phyloP scores from a whole-genome alignment of 176 grass and related monocot species.

The Tillandsia fasciculata region DNA sequence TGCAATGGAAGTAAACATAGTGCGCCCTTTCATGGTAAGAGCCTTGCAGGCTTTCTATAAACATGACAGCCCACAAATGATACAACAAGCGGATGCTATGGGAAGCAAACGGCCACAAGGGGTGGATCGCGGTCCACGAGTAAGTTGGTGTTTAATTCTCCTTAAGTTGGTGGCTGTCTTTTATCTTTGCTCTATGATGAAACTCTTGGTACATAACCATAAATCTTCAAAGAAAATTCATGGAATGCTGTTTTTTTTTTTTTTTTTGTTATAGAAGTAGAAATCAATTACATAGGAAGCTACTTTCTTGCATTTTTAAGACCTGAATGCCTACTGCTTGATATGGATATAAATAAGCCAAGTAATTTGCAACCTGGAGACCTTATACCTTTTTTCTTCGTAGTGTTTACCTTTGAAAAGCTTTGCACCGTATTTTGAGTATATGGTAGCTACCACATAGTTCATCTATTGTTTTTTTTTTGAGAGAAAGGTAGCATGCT shows the following conservation, averaged over 20 bases:
- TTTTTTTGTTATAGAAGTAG: not conserved
- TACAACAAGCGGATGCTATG: constrained; percentile 50
- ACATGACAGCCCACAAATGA: constrained; percentile 87
- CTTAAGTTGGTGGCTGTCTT: not conserved
- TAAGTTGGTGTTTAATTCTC: not conserved
- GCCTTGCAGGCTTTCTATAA: constrained; percentile 89
- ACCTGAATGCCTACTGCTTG: not conserved
- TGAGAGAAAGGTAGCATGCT: too few species aligned
- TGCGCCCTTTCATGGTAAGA: constrained; percentile 90
- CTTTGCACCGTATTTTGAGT: too few species aligned
- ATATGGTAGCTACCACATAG: too few species aligned
- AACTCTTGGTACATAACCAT: not conserved
- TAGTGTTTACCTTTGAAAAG: too few species aligned
- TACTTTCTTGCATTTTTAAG: not conserved
- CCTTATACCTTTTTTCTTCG: too few species aligned
- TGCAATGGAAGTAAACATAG: constrained; percentile 97
- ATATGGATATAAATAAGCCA: too few species aligned
- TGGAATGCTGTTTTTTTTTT: not conserved
- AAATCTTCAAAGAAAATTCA: not conserved
- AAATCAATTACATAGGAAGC: not conserved
- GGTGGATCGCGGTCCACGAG: constrained; percentile 1
- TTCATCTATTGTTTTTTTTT: too few species aligned
- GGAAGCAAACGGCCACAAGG: constrained; percentile 4
- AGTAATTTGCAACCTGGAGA: too few species aligned
- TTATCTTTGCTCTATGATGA: not conserved